Percentiles rank a stretch among this genome's conserved stretches.
Evolutionary conservation across 768 basidiomycete species (phyloP).

Genomic region (Rhodotorula diobovata): DNA sequence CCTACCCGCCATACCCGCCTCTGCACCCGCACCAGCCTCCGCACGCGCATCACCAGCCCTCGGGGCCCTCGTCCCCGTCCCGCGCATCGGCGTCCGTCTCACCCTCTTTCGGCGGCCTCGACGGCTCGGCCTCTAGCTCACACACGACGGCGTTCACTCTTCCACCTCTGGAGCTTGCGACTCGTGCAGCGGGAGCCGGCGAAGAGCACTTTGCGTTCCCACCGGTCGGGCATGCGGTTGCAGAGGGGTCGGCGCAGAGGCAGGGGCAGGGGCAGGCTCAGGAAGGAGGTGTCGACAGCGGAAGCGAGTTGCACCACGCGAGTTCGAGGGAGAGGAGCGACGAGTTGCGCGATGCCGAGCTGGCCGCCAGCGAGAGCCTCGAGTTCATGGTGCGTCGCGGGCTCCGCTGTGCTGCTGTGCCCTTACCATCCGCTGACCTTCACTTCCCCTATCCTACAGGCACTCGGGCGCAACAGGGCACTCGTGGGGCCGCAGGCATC

Average conservation of each 20-base stretch:
- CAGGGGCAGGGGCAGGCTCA: too few species aligned
- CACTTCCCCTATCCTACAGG: neutral
- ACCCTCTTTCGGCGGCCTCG: neutral
- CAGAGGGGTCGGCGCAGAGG: too few species aligned
- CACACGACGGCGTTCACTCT: neutral
- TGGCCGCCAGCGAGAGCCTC: slow-evolving; percentile 4
- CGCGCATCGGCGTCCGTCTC: neutral
- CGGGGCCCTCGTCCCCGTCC: neutral
- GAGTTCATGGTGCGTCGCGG: slow-evolving; percentile 18
- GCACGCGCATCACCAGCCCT: neutral
- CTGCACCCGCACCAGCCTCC: neutral
- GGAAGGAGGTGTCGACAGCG: too few species aligned
- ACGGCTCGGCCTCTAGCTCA: neutral
- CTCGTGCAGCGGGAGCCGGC: too few species aligned
- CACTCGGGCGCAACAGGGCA: neutral
- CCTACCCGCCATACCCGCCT: neutral
- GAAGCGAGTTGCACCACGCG: too few species aligned
- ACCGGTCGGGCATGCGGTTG: too few species aligned
- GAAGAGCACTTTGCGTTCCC: too few species aligned
- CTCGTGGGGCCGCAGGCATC: neutral
- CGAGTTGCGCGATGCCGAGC: slow-evolving; percentile 13
- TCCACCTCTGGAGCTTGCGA: too few species aligned
- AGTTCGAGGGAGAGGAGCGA: neutral
- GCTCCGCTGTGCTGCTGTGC: too few species aligned
- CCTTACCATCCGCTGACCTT: neutral